phyloP scores from a whole-genome alignment of 2,329 filamentous ascomycete genomes.

The Botrytis porri region DNA sequence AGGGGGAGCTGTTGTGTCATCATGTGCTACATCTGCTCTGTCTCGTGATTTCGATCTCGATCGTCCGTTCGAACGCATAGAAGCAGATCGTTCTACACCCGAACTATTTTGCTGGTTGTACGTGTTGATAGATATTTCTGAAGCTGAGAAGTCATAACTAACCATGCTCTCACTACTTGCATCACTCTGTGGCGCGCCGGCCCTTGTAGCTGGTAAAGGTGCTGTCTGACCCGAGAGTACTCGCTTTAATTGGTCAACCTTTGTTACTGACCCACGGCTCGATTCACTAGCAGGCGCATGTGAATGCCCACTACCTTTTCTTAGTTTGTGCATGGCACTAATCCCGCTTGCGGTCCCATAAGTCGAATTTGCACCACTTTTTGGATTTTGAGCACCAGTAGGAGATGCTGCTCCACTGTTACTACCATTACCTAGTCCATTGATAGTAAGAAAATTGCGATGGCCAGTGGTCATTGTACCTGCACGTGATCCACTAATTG shows the following conservation, averaged over 20 bases:
- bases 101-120: conserved; percentile 23
- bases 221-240: conserved; percentile 53
- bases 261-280: conserved; percentile 52
- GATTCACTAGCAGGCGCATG: conserved; percentile 43
- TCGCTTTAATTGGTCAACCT: conserved; percentile 62
- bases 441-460: conserved; percentile 58
- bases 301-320: conserved; percentile 55
- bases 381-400: conserved; percentile 39
- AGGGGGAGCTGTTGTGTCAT: conserved; percentile 33
- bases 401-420: conserved; percentile 45
- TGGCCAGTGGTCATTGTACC: conserved; percentile 50
- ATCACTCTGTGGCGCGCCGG: conserved; percentile 47
- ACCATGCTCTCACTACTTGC: conserved; percentile 66
- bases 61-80: conserved; percentile 31
- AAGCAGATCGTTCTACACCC: conserved; percentile 31
- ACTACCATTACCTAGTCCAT: conserved; percentile 45
- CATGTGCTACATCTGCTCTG: conserved; percentile 25
- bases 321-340: conserved; percentile 44
- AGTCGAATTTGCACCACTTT: conserved; percentile 34
- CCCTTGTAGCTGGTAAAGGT: conserved; percentile 40
- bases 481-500: conserved; percentile 70
- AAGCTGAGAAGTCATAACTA: conserved; percentile 66
- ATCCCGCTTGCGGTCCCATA: conserved; percentile 36
- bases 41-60: conserved; percentile 37
- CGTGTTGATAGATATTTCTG: conserved; percentile 60